Conservation (phyloP, 257 asterid species). For the Linderniella brevidens region DNA sequence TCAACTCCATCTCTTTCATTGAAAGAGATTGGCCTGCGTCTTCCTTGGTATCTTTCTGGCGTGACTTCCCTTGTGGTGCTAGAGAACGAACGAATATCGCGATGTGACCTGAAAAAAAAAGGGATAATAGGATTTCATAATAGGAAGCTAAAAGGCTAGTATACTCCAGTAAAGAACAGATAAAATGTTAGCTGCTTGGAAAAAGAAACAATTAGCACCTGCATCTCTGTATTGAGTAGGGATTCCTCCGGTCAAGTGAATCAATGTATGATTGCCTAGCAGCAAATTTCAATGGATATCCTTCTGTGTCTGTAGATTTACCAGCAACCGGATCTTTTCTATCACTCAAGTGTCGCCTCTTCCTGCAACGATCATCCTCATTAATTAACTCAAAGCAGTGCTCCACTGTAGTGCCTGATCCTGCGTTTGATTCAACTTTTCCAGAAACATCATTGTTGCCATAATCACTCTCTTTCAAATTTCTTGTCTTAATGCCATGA, state of each 20-base stretch:
- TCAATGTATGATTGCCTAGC: constrained; percentile 24
- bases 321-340: constrained; percentile 15
- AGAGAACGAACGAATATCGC: constrained; percentile 20
- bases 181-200: too few relatives aligned
- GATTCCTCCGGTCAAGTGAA: constrained; percentile 19
- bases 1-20: constrained; percentile 31
- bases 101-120: constrained; percentile 22
- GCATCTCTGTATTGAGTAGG: constrained; percentile 18
- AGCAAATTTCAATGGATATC: constrained; percentile 21
- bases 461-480: constrained; percentile 12
- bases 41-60: constrained; percentile 31
- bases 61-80: constrained; percentile 29
- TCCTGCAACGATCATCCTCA: constrained; percentile 16
- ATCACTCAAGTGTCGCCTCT: constrained; percentile 19
- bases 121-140: too few relatives aligned
- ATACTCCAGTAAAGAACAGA: too few relatives aligned
- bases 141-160: too few relatives aligned
- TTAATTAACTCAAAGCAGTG: constrained; percentile 17
- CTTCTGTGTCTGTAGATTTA: constrained; percentile 19
- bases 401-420: constrained; percentile 21
- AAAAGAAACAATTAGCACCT: constrained; percentile 23
- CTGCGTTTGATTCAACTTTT: constrained; percentile 30
- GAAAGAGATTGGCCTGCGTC: constrained; percentile 26
- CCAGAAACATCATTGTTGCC: constrained; percentile 18
- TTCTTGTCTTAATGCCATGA: constrained; percentile 23